Evolutionary conservation across 2,329 filamentous ascomycete genomes (phyloP).

Genomic region (Pyricularia pennisetigena): DNA sequence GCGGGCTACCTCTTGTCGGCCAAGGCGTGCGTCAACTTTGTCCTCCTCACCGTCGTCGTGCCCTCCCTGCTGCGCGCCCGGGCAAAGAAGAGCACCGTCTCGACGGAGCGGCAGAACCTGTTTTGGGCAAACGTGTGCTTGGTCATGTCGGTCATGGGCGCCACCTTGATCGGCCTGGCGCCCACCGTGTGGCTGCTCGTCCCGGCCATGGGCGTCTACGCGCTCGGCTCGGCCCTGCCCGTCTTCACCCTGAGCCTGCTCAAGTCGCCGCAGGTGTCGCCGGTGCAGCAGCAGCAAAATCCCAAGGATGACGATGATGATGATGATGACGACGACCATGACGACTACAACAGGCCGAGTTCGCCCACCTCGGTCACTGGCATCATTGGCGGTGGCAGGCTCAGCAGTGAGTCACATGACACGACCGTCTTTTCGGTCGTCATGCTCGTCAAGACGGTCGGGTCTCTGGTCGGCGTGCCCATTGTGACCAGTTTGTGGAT

Average conservation of each 20-base stretch:
- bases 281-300: background rate
- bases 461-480: slow-evolving; percentile 35
- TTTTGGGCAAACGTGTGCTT: slow-evolving; percentile 24
- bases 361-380: background rate
- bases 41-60: slow-evolving; percentile 29
- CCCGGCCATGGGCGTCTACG: slow-evolving; percentile 33
- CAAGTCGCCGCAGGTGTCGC: slow-evolving; percentile 28
- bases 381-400: slow-evolving; percentile 1
- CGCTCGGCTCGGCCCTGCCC: slow-evolving; percentile 36
- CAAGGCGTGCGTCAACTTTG: slow-evolving; percentile 38
- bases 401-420: slow-evolving; percentile 18
- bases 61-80: slow-evolving; percentile 28
- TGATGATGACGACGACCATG: slow-evolving; percentile 1
- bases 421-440: slow-evolving; percentile 38
- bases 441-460: slow-evolving; percentile 38
- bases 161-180: slow-evolving; percentile 30
- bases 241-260: slow-evolving; percentile 39
- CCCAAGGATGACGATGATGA: background rate
- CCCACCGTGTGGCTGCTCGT: slow-evolving; percentile 27
- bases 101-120: background rate
- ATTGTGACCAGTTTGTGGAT: slow-evolving; percentile 38
- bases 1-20: slow-evolving; percentile 37
- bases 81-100: slow-evolving; percentile 15
- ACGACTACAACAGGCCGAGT: background rate
- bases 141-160: slow-evolving; percentile 28